Base-by-base conservation (phyloP, 108 stramenopile species). In the Cyclotella atomus region DNA sequence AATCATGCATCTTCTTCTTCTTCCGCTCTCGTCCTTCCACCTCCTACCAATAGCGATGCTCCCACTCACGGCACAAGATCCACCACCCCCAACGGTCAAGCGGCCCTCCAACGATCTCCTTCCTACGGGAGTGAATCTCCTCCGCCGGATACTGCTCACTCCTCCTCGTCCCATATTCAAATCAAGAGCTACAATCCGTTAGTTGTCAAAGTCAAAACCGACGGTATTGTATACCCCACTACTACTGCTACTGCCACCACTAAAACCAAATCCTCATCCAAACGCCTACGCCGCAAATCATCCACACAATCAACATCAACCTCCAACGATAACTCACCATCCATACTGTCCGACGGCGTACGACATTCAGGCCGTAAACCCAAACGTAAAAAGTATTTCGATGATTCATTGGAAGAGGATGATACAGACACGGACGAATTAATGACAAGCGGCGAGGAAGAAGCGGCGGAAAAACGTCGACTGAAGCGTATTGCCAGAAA, bases 341-440 rank as follows among this genome's bases (percentile, higher is more conserved):
- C 47, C 17, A 41, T 41, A 50, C 55, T 32, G 23, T 20, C 63
- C 0, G 63, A 47, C 24, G 38, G 29, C 16, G 30, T 46, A 25
- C 71, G 62, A 47, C 44, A 59, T 20, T 82, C 73, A 25, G 63
- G 54, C 23, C 83, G 83, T 20, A 69, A 59, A 30, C 71, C 79
- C 59, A 87, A 84, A 54, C 82, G 84, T 29, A 69, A 71, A 28
- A 55, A 59, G 25, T 87, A 87, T 54, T 65, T 28, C 1, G 82
- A 91, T 34, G 88, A 91, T n/a, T n/a, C 47, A 64, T 38, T 79
- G 45, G 80, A 76, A 16, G 83, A 77, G 45, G 80, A 76, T 10
- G 83, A 77, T n/a, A 87, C 86, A 1, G 88, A 88, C 59, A 73
- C 79, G 44, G 90, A 88, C 20, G 90, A 87, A 53, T 68, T 82